Base-by-base conservation (phyloP, 2,329 filamentous ascomycete genomes). In the Aspergillus proliferans region DNA sequence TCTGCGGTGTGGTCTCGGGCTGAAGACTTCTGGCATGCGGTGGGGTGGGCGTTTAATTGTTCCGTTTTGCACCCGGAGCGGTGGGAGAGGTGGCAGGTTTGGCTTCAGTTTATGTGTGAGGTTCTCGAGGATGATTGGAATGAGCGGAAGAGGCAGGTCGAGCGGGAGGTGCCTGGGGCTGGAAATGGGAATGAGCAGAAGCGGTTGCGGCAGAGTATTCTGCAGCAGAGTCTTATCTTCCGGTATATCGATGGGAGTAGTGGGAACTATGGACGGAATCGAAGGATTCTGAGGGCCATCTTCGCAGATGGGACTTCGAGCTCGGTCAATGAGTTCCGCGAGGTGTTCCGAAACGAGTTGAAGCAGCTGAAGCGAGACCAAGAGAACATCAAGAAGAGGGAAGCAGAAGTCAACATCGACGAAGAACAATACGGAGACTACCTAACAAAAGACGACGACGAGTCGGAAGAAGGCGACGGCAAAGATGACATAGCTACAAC, bases 41-140 rank as follows among this genome's bases (percentile, higher is more conserved):
- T 93, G 0, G 93, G 92, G 3, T 97, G 93, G 93, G 86, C 88
- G 0, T 90, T 97, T 66, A 93, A 92, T 64, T 97, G 92, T 71
- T 91, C 88, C 46, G 78, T 86, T 1, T 67, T 79, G 28, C 77
- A 92, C 57, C 83, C 83, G 1, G 77, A 80, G 38, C 79, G 92
- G 18, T 97, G 93, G 92, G 78, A 76, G 45, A 79, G 84, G 61
- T 97, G 91, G 90, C 83, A 79, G 58, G 70, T 82, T 6, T 95
- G 89, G 87, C 74, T 97, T 12, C 80, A 84, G 30, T 84, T 86
- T 52, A 86, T 95, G 65, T 67, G 74, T 46, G 67, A 72, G 12
- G 61, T 71, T 1, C 58, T 77, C 1, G 68, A 74, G 52, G 66
- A 63, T 40, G 74, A 77, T 46, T 76, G 73, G 74, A 52, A 51